Evolutionary conservation across 164 flowering plant species (phyloP), one percentile per base, ranked within the genome.

Genomic region (Vitis cinerea): DNA sequence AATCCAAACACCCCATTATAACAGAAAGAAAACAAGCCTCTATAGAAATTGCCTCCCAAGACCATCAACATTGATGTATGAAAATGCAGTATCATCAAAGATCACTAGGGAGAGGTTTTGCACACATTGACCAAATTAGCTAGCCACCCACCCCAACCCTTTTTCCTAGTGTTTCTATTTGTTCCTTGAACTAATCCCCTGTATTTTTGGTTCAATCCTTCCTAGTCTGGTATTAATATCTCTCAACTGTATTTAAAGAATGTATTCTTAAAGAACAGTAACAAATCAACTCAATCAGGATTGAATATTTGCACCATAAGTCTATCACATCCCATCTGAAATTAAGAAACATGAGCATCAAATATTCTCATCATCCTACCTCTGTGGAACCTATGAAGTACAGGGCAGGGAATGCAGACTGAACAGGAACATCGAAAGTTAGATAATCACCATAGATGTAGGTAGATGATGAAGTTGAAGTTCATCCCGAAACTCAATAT

Each of bases 201-300:
- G 44, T 3, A 37, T 65, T 74, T 91, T 87, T n/a, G 98, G 97
- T 80, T 88, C 90, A 75, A 93, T 89, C 75, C 67, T 89, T 82
- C 91, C 98, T 44, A 96, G 72, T 72, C 99, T 90, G 47, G 91
- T 83, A 87, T 90, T 93, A 63, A 96, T 96, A 78, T 93, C 98
- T 80, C 84, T 96, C 59, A 89, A 79, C 99, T 96, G 84, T 79
- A 85, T 30, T 51, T 19, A 63, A 50, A 59, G 14, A 55, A 64
- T 19, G n/a, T 50, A 66, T 37, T 5, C 27, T 13, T 2, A 62
- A 29, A 23, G 23, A 15, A 52, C 30, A 27, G 3, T 59, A 16
- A 19, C 13, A 23, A 23, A 23, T 23, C 1, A 23, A 50, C 31
- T 5, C 59, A 66, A 31, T 23, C 10, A 37, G 27, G 57, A 9